phyloP scores from a whole-genome alignment of 371 early-diverging fungal genomes.

The Mucor indicus region DNA sequence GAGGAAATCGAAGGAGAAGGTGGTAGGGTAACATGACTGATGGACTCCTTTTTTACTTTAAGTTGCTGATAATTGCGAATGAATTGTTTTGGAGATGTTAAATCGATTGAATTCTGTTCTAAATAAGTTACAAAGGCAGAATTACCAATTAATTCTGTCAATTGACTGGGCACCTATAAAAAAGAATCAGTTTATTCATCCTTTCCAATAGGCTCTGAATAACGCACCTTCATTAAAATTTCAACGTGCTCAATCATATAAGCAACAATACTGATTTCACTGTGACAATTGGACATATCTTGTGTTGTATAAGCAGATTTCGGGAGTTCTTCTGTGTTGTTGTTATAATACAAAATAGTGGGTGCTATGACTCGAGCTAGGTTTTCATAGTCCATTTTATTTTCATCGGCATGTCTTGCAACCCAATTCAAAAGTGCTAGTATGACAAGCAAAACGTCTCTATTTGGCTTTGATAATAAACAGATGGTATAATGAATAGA shows the following conservation, averaged over 20 bases:
- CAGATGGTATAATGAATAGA: conserved; percentile 73
- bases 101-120: conserved; percentile 10
- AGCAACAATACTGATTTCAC: conserved; percentile 71
- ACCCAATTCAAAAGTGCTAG: conserved; percentile 82
- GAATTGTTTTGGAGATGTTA: conserved; percentile 26
- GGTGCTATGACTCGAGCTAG: conserved; percentile 91
- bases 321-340: conserved; percentile 14
- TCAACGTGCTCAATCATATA: conserved; percentile 70
- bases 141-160: too few relatives aligned
- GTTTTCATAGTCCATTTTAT: conserved; percentile 88
- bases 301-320: conserved; percentile 54
- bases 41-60: conserved; percentile 16
- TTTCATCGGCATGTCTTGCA: conserved; percentile 64
- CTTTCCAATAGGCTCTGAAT: neutral
- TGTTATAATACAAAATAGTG: conserved; percentile 74
- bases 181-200: too few relatives aligned
- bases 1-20: conserved; percentile 14
- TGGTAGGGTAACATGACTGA: neutral
- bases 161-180: too few relatives aligned
- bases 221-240: conserved; percentile 59
- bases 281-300: conserved; percentile 28
- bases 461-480: conserved; percentile 85
- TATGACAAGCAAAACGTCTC: conserved; percentile 82
- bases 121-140: too few relatives aligned
- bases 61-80: conserved; percentile 8